Evolutionary conservation across 805 yeast species (phyloP), one percentile per base, ranked within the genome.

Genomic region (Isabelozyma rhagii): DNA sequence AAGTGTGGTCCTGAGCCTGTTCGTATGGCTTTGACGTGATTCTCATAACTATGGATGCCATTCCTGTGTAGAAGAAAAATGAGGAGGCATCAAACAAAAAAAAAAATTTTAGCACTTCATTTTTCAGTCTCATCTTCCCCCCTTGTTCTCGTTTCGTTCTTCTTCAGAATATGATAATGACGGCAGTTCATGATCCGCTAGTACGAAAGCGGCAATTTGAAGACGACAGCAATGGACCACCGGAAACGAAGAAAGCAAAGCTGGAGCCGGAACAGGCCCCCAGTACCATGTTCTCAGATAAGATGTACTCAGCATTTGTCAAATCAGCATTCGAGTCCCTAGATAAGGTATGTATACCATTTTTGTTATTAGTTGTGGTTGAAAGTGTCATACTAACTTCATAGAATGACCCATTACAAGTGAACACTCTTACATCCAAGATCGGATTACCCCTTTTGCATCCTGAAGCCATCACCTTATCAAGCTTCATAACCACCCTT

Each of bases 261-360:
- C 14, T 41, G 29, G 48, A 42, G 2, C n/a, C 10, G 5, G 36
- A 31, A 31, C 10, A 13, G 10, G 47, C 49, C 11, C 44, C 52
- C 36, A 51, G 52, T 21, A 58, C 55, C 25, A 50, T 55, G 18
- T 68, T 71, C 51, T 66, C 73, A 40, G 74, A 68, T 45, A 65
- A 67, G 59, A 69, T 73, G 75, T 74, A 71, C 59, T 51, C 67
- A 29, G 61, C 72, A 43, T 79, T 79, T 59, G 82, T 87, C 36
- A 77, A 78, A 55, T 77, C 88, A 47, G 94, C 93, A 29, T 68
- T 89, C 54, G 87, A 83, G 45, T 79, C 85, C 47, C 71, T 87
- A 59, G 91, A 85, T 49, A 79, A 77, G 36, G 36, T 31, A 31
- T 8, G 36, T 71, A 74, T 71, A 5, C 10, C 36, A 9, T 31